phyloP scores from a whole-genome alignment of 306 rosid genomes.

The Vigna angularis region DNA sequence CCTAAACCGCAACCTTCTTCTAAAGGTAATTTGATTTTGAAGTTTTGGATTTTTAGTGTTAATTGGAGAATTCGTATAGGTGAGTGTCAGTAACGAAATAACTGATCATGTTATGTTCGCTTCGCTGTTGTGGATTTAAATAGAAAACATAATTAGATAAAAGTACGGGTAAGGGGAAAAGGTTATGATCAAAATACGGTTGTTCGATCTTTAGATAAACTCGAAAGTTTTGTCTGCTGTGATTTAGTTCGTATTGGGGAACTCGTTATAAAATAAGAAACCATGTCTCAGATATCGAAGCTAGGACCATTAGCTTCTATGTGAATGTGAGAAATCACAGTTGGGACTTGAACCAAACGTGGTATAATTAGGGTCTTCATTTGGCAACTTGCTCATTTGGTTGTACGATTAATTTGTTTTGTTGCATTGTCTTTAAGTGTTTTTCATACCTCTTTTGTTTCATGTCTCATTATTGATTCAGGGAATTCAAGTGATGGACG shows the following conservation, averaged over 20 bases:
- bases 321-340: background rate
- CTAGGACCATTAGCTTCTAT: background rate
- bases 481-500: conserved; percentile 74
- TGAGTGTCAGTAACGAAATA: conserved; percentile 10
- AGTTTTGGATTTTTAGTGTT: conserved; percentile 8
- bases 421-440: conserved; percentile 37
- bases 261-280: background rate
- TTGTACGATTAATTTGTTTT: conserved; percentile 26
- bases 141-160: background rate
- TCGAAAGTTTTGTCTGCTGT: background rate
- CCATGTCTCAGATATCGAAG: background rate
- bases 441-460: background rate
- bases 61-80: conserved; percentile 27
- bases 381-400: background rate
- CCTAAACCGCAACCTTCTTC: conserved; percentile 73
- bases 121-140: background rate
- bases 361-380: background rate
- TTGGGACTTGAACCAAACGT: background rate
- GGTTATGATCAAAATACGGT: background rate
- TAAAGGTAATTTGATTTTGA: conserved; percentile 56
- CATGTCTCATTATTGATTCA: conserved; percentile 46
- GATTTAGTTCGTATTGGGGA: background rate
- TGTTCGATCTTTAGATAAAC: conserved; percentile 23
- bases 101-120: conserved; percentile 4
- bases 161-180: background rate